Evolutionary conservation across 495 filamentous ascomycete genomes (phyloP).

Genomic region (Aspergillus taichungensis): DNA sequence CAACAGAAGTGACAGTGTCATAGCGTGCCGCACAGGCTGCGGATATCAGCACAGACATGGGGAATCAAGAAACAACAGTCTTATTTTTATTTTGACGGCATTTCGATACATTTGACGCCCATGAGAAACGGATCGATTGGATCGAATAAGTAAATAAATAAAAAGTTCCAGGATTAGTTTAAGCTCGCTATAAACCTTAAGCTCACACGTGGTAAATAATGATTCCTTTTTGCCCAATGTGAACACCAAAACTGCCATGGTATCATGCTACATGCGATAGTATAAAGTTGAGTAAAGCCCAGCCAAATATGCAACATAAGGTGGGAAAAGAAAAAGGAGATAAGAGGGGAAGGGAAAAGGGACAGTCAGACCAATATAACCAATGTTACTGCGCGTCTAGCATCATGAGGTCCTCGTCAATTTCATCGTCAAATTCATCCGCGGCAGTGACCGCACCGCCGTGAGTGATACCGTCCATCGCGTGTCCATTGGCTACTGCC

Average conservation of each 20-base stretch:
- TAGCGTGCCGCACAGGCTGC: too few relatives aligned
- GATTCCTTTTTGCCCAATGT: conserved; percentile 1
- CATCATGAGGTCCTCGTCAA: conserved; percentile 53
- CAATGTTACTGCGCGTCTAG: conserved; percentile 45
- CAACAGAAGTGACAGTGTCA: too few relatives aligned
- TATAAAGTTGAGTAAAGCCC: neutral
- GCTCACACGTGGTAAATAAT: neutral
- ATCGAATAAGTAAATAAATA: too few relatives aligned
- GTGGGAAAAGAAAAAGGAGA: neutral
- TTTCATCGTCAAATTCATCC: conserved; percentile 53
- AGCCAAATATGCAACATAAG: neutral
- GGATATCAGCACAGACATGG: too few relatives aligned
- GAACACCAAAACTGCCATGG: conserved; percentile 10
- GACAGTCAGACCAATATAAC: neutral
- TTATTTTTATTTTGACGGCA: too few relatives aligned
- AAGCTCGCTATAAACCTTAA: too few relatives aligned
- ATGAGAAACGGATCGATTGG: too few relatives aligned
- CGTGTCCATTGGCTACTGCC: conserved; percentile 18
- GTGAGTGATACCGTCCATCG: conserved; percentile 12
- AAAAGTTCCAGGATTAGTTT: too few relatives aligned
- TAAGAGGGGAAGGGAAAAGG: neutral
- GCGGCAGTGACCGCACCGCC: conserved; percentile 15
- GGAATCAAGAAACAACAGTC: too few relatives aligned
- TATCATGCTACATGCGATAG: conserved; percentile 10
- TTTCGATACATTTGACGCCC: too few relatives aligned